A percentile compares a stretch with the other conserved stretches of the same genome.
Evolutionary conservation across 2,329 filamentous ascomycete genomes (phyloP).

Genomic region (Clonostachys chloroleuca): DNA sequence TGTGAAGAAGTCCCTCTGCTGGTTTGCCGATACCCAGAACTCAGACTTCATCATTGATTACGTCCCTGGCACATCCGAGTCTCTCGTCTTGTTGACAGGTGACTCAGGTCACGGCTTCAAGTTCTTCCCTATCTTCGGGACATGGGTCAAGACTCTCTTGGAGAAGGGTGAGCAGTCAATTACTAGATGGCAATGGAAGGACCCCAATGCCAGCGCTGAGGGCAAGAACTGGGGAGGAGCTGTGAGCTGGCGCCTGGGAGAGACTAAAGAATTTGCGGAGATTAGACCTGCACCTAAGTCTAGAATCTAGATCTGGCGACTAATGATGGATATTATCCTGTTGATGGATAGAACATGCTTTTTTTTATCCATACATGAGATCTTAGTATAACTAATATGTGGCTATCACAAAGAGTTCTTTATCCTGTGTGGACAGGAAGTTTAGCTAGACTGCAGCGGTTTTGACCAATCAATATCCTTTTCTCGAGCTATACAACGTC

Average conservation of each 20-base stretch:
- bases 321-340: too few species aligned
- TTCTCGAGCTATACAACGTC: too few species aligned
- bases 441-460: too few species aligned
- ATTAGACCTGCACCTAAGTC: too few species aligned
- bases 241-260: constrained; percentile 31
- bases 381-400: too few species aligned
- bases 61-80: constrained; percentile 39
- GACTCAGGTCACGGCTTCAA: constrained; percentile 62
- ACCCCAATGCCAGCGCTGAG: constrained; percentile 10
- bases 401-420: too few species aligned
- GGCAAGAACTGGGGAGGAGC: constrained; percentile 25
- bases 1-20: constrained; percentile 51
- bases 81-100: constrained; percentile 46
- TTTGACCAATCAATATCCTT: too few species aligned
- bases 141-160: constrained; percentile 44
- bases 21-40: constrained; percentile 58
- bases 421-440: too few species aligned
- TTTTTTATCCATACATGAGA: too few species aligned
- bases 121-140: constrained; percentile 53
- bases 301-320: too few species aligned
- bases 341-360: too few species aligned
- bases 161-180: constrained; percentile 34
- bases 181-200: constrained; percentile 49
- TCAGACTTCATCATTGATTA: constrained; percentile 58
- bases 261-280: constrained; percentile 15